A percentile compares a stretch with the other conserved stretches of the same genome.
Evolutionary conservation across 2,329 filamentous ascomycete species (phyloP).

Genomic region (Aureobasidium sp.): DNA sequence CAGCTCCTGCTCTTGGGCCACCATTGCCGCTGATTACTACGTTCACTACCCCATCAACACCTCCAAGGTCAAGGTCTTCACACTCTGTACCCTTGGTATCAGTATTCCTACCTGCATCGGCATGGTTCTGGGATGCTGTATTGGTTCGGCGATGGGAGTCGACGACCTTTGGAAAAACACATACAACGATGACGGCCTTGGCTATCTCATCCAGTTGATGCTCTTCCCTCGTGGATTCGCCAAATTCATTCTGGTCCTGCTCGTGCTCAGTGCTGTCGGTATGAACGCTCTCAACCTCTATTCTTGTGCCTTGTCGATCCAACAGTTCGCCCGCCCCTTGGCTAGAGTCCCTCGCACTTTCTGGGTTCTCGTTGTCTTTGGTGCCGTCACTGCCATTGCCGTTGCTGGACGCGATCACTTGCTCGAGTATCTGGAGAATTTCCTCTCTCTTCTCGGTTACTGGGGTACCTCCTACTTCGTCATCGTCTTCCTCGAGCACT

Average conservation of each 20-base stretch:
- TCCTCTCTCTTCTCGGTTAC: conserved; percentile 41
- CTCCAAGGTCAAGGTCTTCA: conserved; percentile 34
- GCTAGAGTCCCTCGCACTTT: conserved; percentile 47
- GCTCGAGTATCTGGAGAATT: conserved; percentile 39
- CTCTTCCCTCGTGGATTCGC: conserved; percentile 42
- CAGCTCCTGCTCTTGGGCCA: conserved; percentile 35
- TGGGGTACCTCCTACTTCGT: conserved; percentile 42
- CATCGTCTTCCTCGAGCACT: conserved; percentile 41
- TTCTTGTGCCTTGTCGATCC: conserved; percentile 38
- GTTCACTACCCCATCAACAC: conserved; percentile 36
- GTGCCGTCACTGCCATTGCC: conserved; percentile 37
- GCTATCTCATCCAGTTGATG: conserved; percentile 41
- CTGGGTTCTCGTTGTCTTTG: conserved; percentile 40
- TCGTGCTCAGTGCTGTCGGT: conserved; percentile 29
- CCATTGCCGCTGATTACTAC: conserved; percentile 39
- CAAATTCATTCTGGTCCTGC: conserved; percentile 40
- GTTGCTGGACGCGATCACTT: conserved; percentile 39
- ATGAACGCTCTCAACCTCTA: conserved; percentile 39
- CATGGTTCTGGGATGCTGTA: conserved; percentile 27
- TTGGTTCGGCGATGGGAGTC: conserved; percentile 8
- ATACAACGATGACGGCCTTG: conserved; percentile 39
- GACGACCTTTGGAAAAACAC: conserved; percentile 29
- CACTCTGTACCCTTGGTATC: conserved; percentile 37
- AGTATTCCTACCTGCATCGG: conserved; percentile 37
- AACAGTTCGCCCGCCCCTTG: conserved; percentile 42